Evolutionary conservation across 495 filamentous ascomycete species (phyloP), one percentile per base, ranked within the genome.

Genomic region (Aeminium ludgeri): DNA sequence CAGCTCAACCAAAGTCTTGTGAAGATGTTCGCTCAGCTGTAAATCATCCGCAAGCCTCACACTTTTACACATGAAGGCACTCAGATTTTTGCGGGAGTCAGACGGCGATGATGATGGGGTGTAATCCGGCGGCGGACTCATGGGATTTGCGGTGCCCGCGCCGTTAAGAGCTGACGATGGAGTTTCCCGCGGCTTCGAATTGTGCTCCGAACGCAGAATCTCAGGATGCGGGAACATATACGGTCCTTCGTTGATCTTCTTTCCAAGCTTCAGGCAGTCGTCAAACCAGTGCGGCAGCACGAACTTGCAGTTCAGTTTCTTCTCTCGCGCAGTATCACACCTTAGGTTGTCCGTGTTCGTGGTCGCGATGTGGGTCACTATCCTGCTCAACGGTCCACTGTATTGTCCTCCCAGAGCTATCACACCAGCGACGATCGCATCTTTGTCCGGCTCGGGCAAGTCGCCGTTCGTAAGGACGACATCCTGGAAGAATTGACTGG

Each of bases 221-320:
- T 86, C 82, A 0, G 91, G 84, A 49, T 95, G 68, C 11, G 91
- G 89, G 10, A 96, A 73, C 16, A 68, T 65, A 55, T 99, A 99
- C 10, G 91, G 89, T 10, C 65, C 59, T 51, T 96, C 89, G 49
- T 82, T 74, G 43, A 99, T 93, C 35, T 80, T 72, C 51, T 78
- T 78, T 29, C 86, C 83, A 33, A 99, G 73, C 58, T 80, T 85
- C 27, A 99, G 69, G 56, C 89, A 99, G 54, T 94, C 87, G 48
- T 96, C 89, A 52, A 99, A 94, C 89, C 91, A 96, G 55, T 99
- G 91, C 20, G 91, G 91, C 36, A 96, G 65, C n/a, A 97, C 81
- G 41, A 91, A 78, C 57, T 83, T 86, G 59, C 69, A 69, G 31
- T 71, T 73, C 17, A 82, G 58, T 30, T 67, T 73, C 58, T 76